Percentiles rank a stretch among this genome's conserved stretches.
Evolutionary conservation across 805 yeast species (phyloP).

Genomic region (Yarrowia hollandica): DNA sequence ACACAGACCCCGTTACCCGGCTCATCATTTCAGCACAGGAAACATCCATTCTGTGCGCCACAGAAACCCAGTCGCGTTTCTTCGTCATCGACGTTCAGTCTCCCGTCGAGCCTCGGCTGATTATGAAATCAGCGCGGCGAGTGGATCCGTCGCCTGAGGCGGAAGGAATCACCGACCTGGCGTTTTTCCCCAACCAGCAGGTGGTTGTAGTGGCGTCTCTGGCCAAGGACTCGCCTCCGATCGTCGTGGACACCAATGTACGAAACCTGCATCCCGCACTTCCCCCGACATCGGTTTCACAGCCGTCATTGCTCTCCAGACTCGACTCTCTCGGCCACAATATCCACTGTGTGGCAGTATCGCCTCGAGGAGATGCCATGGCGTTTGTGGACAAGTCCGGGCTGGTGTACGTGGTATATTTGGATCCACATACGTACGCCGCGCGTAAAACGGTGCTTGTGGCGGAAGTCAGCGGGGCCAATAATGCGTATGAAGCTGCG

Average conservation of each 20-base stretch:
- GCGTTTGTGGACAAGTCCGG: constrained; percentile 83
- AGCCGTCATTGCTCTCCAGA: constrained; percentile 60
- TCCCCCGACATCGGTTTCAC: constrained; percentile 45
- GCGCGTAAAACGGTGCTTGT: constrained; percentile 63
- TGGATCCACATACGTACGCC: constrained; percentile 50
- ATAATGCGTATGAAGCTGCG: constrained; percentile 74
- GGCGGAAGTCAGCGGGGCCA: constrained; percentile 77
- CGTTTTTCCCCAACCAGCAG: constrained; percentile 67
- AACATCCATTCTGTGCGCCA: constrained; percentile 69
- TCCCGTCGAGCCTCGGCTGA: constrained; percentile 61
- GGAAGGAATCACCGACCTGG: constrained; percentile 84
- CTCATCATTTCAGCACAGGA: constrained; percentile 73
- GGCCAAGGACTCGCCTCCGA: constrained; percentile 66
- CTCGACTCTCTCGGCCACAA: constrained; percentile 79
- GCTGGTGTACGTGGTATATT: constrained; percentile 57
- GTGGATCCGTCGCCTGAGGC: constrained; percentile 56
- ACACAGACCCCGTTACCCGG: constrained; percentile 78
- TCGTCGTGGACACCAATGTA: constrained; percentile 64
- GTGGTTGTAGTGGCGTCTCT: constrained; percentile 49
- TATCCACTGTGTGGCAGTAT: constrained; percentile 70
- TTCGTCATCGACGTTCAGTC: constrained; percentile 68
- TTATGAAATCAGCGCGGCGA: constrained; percentile 66
- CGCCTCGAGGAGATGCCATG: constrained; percentile 84
- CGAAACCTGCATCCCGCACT: constrained; percentile 31
- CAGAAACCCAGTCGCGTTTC: constrained; percentile 75